Conservation (phyloP, 2,329 filamentous ascomycete genomes). For the Chrysoporthe cubensis region DNA sequence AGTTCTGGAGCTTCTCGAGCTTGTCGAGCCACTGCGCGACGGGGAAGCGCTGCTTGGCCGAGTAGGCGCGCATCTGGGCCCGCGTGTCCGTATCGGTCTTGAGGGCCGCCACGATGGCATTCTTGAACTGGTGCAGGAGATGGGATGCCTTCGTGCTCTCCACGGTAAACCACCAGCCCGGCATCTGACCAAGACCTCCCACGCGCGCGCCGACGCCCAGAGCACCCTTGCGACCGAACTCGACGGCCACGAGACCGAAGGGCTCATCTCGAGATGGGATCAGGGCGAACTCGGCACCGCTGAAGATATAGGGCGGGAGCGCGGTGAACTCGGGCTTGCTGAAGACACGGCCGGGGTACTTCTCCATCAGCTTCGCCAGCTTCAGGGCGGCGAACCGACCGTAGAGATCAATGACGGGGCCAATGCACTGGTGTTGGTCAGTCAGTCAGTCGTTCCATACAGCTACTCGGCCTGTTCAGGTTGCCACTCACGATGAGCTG, state of each 20-base stretch:
- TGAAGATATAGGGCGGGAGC: conserved; percentile 68
- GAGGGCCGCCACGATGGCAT: conserved; percentile 62
- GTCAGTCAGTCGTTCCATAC: neutral
- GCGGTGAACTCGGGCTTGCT: conserved; percentile 71
- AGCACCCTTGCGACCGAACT: conserved; percentile 69
- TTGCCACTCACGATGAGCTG: conserved; percentile 52
- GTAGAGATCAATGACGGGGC: conserved; percentile 68
- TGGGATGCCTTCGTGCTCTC: conserved; percentile 62
- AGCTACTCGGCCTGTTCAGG: neutral
- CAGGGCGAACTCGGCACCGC: conserved; percentile 68
- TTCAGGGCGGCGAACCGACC: conserved; percentile 69
- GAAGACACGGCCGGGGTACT: conserved; percentile 67
- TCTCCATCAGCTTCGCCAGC: conserved; percentile 64
- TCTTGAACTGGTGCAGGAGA: conserved; percentile 66
- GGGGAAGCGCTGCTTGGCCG: conserved; percentile 67
- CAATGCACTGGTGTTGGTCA: conserved; percentile 47
- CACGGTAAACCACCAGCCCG: conserved; percentile 72
- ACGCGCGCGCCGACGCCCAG: conserved; percentile 67
- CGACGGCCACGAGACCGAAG: conserved; percentile 70
- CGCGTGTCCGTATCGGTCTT: conserved; percentile 58
- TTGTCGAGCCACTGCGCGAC: conserved; percentile 69
- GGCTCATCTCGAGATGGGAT: conserved; percentile 74
- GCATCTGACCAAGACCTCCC: conserved; percentile 68
- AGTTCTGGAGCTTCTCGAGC: conserved; percentile 62
- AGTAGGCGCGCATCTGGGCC: conserved; percentile 65